Evolutionary conservation across 106 monocot genomes (phyloP).

Genomic region (Phalaenopsis equestris): DNA sequence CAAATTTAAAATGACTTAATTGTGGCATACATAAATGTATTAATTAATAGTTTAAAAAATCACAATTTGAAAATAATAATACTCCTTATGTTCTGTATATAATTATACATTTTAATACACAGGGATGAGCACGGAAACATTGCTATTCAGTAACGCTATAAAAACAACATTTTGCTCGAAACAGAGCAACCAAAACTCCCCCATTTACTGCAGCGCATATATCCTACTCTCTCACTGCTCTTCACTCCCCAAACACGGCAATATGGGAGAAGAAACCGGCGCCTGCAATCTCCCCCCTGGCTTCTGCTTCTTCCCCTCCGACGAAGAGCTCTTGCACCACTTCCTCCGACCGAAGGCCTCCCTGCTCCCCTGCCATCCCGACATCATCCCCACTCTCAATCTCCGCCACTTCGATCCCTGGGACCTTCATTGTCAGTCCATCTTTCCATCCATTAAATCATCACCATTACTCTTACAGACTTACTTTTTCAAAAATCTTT

Average conservation of each 20-base stretch:
- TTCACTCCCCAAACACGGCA: too few species aligned
- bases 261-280: conserved; percentile 36
- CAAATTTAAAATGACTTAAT: too few species aligned
- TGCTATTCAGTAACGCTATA: too few species aligned
- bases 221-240: background rate
- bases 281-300: conserved; percentile 57
- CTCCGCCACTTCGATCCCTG: conserved; percentile 58
- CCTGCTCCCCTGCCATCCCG: conserved; percentile 45
- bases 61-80: too few species aligned
- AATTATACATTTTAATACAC: too few species aligned
- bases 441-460: background rate
- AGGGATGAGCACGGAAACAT: too few species aligned
- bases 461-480: background rate
- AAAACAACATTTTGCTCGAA: background rate
- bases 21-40: too few species aligned
- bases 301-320: conserved; percentile 85
- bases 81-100: too few species aligned
- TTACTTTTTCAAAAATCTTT: too few species aligned
- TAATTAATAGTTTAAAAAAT: too few species aligned
- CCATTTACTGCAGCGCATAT: background rate
- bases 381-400: conserved; percentile 74
- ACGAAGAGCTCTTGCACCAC: conserved; percentile 81
- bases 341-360: conserved; percentile 65
- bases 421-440: conserved; percentile 54
- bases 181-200: background rate